A percentile compares a stretch with the other conserved stretches of the same genome.
These are phyloP conservation scores for Backusella liffmaniae DNA, from an alignment of 192 early-diverging fungal genomes.

Conservation along the genomic window DNA sequence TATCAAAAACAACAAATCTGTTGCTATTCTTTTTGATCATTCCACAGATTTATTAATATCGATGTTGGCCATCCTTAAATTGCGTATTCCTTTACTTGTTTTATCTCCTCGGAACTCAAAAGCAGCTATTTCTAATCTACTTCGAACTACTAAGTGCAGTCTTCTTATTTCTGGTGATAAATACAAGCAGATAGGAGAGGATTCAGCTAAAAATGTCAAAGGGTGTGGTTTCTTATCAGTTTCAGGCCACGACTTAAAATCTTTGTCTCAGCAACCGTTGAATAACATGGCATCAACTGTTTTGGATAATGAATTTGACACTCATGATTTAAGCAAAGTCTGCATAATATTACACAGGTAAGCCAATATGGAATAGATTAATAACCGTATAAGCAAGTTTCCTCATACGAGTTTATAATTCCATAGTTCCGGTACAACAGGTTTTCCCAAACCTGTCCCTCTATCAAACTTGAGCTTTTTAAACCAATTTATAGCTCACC, in stretches of 20 bases:
- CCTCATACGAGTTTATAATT: background rate
- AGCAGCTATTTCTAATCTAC: background rate
- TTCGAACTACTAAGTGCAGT: background rate
- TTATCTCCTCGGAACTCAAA: constrained; percentile 17
- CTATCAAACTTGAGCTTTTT: background rate
- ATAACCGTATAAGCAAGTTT: background rate
- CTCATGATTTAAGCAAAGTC: background rate
- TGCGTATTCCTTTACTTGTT: background rate
- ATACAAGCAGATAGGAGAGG: background rate
- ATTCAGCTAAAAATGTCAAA: background rate
- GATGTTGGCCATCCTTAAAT: constrained; percentile 10
- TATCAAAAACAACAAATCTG: background rate
- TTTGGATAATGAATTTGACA: background rate
- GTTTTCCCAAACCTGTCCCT: constrained; percentile 2
- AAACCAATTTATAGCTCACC: background rate
- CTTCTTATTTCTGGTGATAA: background rate
- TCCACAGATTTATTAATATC: background rate
- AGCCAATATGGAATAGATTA: background rate
- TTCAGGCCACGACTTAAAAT: background rate
- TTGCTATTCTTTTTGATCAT: constrained; percentile 9
- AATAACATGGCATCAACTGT: background rate
- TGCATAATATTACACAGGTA: background rate
- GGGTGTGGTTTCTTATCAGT: background rate
- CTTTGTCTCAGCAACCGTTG: background rate
- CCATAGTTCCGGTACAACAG: constrained; percentile 7